phyloP scores from a whole-genome alignment of 331 rosid genomes.

The Malus hybrid region DNA sequence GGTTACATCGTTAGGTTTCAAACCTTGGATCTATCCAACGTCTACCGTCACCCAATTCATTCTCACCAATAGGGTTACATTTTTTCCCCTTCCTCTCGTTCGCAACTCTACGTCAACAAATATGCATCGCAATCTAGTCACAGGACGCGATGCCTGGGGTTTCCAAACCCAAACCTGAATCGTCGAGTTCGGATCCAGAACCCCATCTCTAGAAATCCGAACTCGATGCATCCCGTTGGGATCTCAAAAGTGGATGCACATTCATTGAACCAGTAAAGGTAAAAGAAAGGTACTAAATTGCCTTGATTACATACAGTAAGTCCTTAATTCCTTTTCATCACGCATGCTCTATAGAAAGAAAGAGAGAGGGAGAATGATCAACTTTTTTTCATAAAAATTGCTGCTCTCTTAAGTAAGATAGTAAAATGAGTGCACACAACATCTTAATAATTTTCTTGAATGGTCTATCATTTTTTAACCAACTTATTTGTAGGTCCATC shows the following conservation, averaged over 20 bases:
- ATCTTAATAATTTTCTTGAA: neutral
- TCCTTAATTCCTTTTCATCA: neutral
- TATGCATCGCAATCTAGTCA: neutral
- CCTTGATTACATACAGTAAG: neutral
- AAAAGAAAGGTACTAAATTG: neutral
- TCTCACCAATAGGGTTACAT: no score
- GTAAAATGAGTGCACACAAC: neutral
- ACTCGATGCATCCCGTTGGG: neutral
- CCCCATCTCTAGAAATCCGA: no score
- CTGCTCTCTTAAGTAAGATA: constrained; percentile 7
- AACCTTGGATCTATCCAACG: no score
- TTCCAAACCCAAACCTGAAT: neutral
- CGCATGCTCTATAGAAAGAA: neutral
- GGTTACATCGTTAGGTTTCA: no score
- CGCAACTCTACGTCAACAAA: no score
- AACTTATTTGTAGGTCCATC: neutral
- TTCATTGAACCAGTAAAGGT: neutral
- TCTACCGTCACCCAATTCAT: no score
- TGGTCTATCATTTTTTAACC: neutral
- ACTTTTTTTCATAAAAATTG: neutral
- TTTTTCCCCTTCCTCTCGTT: no score
- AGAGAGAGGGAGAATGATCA: neutral
- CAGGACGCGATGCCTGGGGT: neutral
- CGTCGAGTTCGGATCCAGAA: no score
- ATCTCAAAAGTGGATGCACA: neutral